phyloP scores from a whole-genome alignment of 495 filamentous ascomycete genomes.

The Hyaloscypha bicolor region DNA sequence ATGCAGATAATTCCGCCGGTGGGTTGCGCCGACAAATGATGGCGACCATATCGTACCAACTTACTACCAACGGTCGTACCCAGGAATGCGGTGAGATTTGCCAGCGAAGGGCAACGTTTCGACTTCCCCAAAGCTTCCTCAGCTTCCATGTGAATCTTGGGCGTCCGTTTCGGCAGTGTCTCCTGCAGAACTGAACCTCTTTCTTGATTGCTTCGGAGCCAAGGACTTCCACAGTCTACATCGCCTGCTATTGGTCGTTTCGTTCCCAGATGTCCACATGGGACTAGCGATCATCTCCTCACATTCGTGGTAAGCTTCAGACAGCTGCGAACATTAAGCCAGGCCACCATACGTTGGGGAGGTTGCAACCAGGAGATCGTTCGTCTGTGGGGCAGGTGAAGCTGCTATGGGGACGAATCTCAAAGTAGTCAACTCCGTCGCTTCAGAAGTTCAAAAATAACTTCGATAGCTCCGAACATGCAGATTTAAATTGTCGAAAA shows the following conservation, averaged over 20 bases:
- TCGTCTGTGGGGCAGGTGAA: no score
- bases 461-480: not conserved
- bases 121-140: constrained; percentile 11
- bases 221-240: not conserved
- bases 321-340: not conserved
- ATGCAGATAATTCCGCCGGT: constrained; percentile 12
- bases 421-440: not conserved
- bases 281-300: not conserved
- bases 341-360: not conserved
- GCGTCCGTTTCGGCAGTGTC: not conserved
- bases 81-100: constrained; percentile 9
- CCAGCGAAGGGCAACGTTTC: constrained; percentile 13
- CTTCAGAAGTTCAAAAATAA: not conserved
- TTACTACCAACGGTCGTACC: constrained; percentile 7
- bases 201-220: not conserved
- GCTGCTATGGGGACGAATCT: not conserved
- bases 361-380: not conserved
- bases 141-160: constrained; percentile 10
- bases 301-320: not conserved
- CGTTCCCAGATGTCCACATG: no score
- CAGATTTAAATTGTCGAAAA: not conserved
- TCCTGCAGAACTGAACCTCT: not conserved
- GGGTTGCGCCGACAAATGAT: constrained; percentile 12
- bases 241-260: not conserved
- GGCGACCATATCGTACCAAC: not conserved